These are phyloP conservation scores for Phytopythium kandeliae DNA, from an alignment of 352 stramenopile species.

Conservation along the genomic window DNA sequence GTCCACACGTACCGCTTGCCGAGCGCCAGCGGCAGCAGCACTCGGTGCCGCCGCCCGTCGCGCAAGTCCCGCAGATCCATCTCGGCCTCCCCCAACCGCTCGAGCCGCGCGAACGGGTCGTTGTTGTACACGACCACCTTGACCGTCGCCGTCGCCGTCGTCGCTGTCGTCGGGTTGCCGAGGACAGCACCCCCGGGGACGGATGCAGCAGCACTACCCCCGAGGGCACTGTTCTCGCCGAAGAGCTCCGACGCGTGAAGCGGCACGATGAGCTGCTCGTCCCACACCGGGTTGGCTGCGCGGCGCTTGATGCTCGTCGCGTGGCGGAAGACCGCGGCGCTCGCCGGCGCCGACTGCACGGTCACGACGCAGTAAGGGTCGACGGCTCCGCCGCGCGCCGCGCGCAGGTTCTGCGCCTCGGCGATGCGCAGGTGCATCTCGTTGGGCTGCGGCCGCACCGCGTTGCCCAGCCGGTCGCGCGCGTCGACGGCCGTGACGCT, in stretches of 20 bases:
- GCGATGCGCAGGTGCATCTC: conserved; percentile 50
- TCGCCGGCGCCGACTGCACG: conserved; percentile 7
- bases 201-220: not conserved
- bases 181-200: not conserved
- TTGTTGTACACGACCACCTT: conserved; percentile 52
- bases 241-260: conserved; percentile 19
- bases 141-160: conserved; percentile 14
- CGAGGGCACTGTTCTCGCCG: not conserved
- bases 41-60: conserved; percentile 16
- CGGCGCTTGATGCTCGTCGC: conserved; percentile 38
- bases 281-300: conserved; percentile 29
- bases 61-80: conserved; percentile 39
- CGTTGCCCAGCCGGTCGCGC: conserved; percentile 33
- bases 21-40: conserved; percentile 40
- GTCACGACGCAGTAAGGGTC: conserved; percentile 52
- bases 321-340: conserved; percentile 24
- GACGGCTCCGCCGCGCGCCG: conserved; percentile 22
- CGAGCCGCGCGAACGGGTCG: conserved; percentile 40
- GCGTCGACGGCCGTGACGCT: conserved; percentile 32
- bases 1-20: conserved; percentile 46
- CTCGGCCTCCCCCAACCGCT: conserved; percentile 47
- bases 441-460: conserved; percentile 27
- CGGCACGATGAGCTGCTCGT: conserved; percentile 25
- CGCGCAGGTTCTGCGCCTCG: conserved; percentile 43
- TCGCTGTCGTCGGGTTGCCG: not conserved